Evolutionary conservation across 2,329 filamentous ascomycete genomes (phyloP).

Genomic region (Huntiella decipiens): DNA sequence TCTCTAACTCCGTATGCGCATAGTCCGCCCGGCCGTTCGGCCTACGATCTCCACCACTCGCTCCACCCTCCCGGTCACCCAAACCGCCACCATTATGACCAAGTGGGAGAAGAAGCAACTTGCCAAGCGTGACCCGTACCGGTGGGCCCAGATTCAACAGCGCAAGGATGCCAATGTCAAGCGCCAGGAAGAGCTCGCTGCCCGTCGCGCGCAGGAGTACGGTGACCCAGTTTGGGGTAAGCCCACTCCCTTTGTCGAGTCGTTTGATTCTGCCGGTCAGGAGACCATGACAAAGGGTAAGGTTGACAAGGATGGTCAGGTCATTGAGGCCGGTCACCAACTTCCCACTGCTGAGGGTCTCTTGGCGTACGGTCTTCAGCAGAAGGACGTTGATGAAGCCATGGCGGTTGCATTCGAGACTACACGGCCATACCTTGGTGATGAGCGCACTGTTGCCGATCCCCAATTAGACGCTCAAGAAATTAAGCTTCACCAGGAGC

Average conservation of each 20-base stretch:
- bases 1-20: conserved; percentile 25
- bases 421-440: conserved; percentile 34
- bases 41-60: conserved; percentile 25
- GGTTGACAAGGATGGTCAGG: conserved; percentile 24
- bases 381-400: conserved; percentile 45
- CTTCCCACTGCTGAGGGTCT: conserved; percentile 31
- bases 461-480: conserved; percentile 16
- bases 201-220: conserved; percentile 41
- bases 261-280: conserved; percentile 49
- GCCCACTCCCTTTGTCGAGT: conserved; percentile 65
- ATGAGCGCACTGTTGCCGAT: conserved; percentile 17
- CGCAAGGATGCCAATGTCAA: conserved; percentile 68
- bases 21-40: conserved; percentile 34
- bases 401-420: conserved; percentile 49
- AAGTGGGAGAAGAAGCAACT: conserved; percentile 44
- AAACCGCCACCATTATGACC: conserved; percentile 42
- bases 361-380: conserved; percentile 60
- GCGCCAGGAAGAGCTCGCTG: conserved; percentile 49
- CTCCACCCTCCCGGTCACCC: conserved; percentile 35
- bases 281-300: conserved; percentile 19
- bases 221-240: conserved; percentile 68
- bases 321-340: conserved; percentile 20
- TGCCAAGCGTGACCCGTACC: conserved; percentile 62
- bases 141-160: conserved; percentile 60
- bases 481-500: conserved; percentile 26